A percentile compares a stretch with the other conserved stretches of the same genome.
These are phyloP conservation scores for Durotheca rogersii DNA, from an alignment of 495 filamentous ascomycete species.

Conservation along the genomic window DNA sequence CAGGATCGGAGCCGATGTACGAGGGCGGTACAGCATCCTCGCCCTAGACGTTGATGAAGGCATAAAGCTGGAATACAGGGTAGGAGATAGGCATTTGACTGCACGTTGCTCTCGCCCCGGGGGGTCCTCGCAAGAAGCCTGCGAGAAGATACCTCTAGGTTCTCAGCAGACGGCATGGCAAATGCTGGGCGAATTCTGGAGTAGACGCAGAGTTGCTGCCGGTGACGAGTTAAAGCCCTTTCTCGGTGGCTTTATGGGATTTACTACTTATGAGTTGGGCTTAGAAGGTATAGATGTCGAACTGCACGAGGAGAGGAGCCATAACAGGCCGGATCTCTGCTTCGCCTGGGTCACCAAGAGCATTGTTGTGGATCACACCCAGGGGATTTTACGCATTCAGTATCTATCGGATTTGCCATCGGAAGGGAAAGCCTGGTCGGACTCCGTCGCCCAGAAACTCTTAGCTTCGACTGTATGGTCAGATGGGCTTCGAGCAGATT, in stretches of 20 bases:
- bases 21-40: constrained; percentile 68
- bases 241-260: constrained; percentile 87
- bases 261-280: constrained; percentile 85
- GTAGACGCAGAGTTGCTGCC: constrained; percentile 43
- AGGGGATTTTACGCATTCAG: constrained; percentile 65
- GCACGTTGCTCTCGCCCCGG: constrained; percentile 19
- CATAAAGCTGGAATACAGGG: constrained; percentile 55
- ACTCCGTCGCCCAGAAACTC: constrained; percentile 36
- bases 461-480: constrained; percentile 29
- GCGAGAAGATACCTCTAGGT: constrained; percentile 35
- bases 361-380: constrained; percentile 74
- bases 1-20: constrained; percentile 45
- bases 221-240: constrained; percentile 60
- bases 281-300: constrained; percentile 60
- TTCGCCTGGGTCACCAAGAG: constrained; percentile 77
- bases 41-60: constrained; percentile 57
- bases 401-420: constrained; percentile 44
- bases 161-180: constrained; percentile 53
- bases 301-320: constrained; percentile 28
- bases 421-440: constrained; percentile 40
- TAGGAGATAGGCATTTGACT: constrained; percentile 42
- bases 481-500: constrained; percentile 27
- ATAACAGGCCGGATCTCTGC: constrained; percentile 68
- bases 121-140: constrained; percentile 5
- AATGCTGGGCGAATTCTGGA: constrained; percentile 58